These are phyloP conservation scores for Fusarium verrucosum DNA, from an alignment of 2,329 filamentous ascomycete species.

Conservation along the genomic window DNA sequence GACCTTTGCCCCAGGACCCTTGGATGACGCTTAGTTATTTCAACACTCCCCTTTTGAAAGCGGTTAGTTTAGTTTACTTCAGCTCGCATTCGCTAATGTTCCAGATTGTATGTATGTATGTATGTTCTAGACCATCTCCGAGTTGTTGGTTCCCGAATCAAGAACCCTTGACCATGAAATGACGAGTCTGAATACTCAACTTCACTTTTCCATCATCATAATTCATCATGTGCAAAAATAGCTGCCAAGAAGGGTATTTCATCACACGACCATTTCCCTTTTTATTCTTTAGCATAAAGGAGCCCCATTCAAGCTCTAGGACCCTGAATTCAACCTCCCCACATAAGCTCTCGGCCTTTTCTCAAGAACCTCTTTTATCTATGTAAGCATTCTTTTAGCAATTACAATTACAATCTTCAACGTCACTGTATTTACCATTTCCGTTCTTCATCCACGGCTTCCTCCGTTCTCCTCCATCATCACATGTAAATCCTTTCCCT, in stretches of 20 bases:
- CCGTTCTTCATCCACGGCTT: neutral
- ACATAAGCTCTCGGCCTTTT: slow-evolving; percentile 24
- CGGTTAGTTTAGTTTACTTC: slow-evolving; percentile 2
- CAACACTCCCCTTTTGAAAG: slow-evolving; percentile 5
- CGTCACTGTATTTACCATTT: neutral
- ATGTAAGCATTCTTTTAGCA: neutral
- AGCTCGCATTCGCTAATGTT: slow-evolving; percentile 17
- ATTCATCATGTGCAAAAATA: neutral
- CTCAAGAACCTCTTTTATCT: neutral
- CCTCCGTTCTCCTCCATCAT: neutral
- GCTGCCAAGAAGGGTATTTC: slow-evolving; percentile 17
- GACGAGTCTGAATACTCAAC: slow-evolving; percentile 2
- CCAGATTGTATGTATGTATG: too few species aligned
- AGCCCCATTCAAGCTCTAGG: slow-evolving; percentile 18
- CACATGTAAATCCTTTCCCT: slow-evolving; percentile 21
- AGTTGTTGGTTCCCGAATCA: slow-evolving; percentile 5
- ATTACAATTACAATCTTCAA: neutral
- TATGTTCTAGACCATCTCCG: slow-evolving; percentile 20
- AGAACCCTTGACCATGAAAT: slow-evolving; percentile 3
- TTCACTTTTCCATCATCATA: too few species aligned
- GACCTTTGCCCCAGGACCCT: neutral
- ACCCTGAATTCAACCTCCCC: slow-evolving; percentile 29
- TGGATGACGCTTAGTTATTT: slow-evolving; percentile 23
- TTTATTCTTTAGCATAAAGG: neutral
- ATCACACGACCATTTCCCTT: slow-evolving; percentile 18